Percentiles rank a stretch among this genome's conserved stretches.
These are phyloP conservation scores for Candida ipomoeae DNA, from an alignment of 805 yeast species.

Conservation along the genomic window DNA sequence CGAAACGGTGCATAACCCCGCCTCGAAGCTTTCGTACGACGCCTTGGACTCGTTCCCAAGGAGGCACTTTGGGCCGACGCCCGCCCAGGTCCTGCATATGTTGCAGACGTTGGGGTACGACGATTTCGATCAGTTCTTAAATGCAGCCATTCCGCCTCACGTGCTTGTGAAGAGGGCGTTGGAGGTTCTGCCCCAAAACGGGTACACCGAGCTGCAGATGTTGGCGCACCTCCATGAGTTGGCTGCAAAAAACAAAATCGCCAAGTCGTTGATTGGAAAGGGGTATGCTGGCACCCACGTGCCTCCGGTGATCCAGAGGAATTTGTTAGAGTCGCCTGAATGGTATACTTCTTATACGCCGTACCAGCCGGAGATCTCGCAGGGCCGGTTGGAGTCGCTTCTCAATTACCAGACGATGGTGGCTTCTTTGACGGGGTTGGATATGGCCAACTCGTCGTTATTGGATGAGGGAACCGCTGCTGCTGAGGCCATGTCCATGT, in stretches of 20 bases:
- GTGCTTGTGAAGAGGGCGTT: conserved; percentile 68
- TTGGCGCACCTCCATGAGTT: conserved; percentile 59
- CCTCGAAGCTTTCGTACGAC: conserved; percentile 20
- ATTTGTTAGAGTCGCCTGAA: conserved; percentile 87
- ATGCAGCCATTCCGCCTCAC: conserved; percentile 70
- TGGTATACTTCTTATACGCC: conserved; percentile 99
- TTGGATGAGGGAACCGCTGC: conserved; percentile 98
- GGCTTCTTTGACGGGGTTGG: conserved; percentile 85
- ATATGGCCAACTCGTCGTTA: conserved; percentile 91
- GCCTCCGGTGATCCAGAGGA: conserved; percentile 92
- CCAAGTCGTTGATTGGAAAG: conserved; percentile 80
- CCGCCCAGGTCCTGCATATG: conserved; percentile 62
- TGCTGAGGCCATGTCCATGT: conserved; percentile 90
- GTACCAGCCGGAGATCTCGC: conserved; percentile 96
- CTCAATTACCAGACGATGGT: conserved; percentile 92
- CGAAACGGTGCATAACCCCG: conserved; percentile 43
- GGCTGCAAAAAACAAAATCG: conserved; percentile 71
- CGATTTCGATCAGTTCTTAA: conserved; percentile 67
- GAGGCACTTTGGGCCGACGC: conserved; percentile 85
- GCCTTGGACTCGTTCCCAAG: conserved; percentile 78
- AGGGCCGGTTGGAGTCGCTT: conserved; percentile 88
- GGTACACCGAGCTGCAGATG: conserved; percentile 81
- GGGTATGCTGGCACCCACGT: conserved; percentile 89
- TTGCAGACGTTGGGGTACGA: conserved; percentile 57
- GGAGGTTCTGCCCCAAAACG: conserved; percentile 61